phyloP scores from a whole-genome alignment of 805 yeast species.

The Tetrapisispora arboricola region DNA sequence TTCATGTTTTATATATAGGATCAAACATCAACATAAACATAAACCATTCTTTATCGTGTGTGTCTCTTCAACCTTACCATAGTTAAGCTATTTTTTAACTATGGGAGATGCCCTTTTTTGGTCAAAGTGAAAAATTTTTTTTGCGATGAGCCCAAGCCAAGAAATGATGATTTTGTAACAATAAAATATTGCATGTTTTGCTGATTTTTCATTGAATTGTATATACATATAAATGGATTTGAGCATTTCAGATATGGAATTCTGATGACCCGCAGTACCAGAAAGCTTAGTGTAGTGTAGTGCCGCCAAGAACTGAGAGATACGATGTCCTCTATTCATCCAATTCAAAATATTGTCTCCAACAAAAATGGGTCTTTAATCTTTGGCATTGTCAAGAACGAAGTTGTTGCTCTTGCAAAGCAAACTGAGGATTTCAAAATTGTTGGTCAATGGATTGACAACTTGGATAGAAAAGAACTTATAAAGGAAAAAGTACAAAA shows the following conservation, averaged over 20 bases:
- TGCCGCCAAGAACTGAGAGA: too few species aligned
- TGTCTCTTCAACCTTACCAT: too few species aligned
- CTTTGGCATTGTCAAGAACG: constrained; percentile 49
- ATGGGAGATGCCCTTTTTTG: not conserved
- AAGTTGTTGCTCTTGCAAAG: constrained; percentile 42
- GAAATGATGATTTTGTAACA: not conserved
- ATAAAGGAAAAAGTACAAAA: constrained; percentile 40
- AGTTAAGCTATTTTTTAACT: not conserved
- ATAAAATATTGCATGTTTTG: too few species aligned
- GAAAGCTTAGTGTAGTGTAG: too few species aligned
- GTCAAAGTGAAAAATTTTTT: not conserved
- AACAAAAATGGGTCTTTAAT: constrained; percentile 37
- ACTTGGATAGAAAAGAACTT: constrained; percentile 34
- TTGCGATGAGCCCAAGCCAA: constrained; percentile 1
- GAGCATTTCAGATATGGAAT: too few species aligned
- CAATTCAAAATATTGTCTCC: constrained; percentile 50
- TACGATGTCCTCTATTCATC: constrained; percentile 54
- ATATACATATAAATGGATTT: too few species aligned
- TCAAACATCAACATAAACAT: too few species aligned
- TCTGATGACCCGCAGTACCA: too few species aligned
- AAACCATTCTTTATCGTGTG: too few species aligned
- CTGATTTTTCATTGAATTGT: too few species aligned
- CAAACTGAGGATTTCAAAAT: constrained; percentile 11
- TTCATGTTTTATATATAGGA: too few species aligned
- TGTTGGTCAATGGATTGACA: constrained; percentile 55